Evolutionary conservation across 345 rosid species (phyloP).

Genomic region (Salix koriyanagi): DNA sequence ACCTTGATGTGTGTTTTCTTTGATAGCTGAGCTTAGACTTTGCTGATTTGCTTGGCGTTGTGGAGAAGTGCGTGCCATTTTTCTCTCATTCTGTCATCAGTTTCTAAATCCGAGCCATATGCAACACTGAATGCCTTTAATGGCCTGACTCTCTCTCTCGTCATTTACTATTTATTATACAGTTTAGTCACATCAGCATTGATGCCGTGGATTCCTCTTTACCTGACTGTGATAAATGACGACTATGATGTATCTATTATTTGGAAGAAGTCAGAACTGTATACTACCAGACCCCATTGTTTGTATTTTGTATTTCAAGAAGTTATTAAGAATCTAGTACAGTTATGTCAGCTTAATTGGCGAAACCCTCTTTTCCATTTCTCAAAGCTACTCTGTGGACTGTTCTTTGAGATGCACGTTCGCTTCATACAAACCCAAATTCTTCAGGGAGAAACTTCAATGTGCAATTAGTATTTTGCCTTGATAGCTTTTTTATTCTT

Average conservation of each 20-base stretch:
- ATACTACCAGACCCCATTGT: neutral
- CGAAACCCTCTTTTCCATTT: constrained; percentile 1
- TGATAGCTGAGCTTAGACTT: neutral
- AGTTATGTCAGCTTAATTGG: constrained; percentile 19
- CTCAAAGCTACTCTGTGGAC: too few relatives aligned
- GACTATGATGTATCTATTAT: constrained; percentile 24
- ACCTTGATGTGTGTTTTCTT: constrained; percentile 6
- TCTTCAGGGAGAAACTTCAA: neutral
- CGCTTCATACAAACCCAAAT: neutral
- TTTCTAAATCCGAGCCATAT: constrained; percentile 35
- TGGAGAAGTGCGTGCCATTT: neutral
- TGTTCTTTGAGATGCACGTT: neutral
- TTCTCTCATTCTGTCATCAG: constrained; percentile 36
- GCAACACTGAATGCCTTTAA: constrained; percentile 38
- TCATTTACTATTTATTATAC: constrained; percentile 18
- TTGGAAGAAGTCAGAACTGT: constrained; percentile 1
- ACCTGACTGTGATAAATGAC: constrained; percentile 16
- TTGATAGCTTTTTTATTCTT: too few relatives aligned
- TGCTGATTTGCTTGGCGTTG: neutral
- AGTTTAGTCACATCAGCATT: constrained; percentile 47
- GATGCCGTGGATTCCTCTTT: constrained; percentile 35
- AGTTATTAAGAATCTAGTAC: constrained; percentile 6
- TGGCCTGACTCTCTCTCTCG: constrained; percentile 27
- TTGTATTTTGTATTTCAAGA: neutral
- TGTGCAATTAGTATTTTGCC: neutral